Conservation (phyloP, 139 green algal species). For the Picochlorum costavermella region DNA sequence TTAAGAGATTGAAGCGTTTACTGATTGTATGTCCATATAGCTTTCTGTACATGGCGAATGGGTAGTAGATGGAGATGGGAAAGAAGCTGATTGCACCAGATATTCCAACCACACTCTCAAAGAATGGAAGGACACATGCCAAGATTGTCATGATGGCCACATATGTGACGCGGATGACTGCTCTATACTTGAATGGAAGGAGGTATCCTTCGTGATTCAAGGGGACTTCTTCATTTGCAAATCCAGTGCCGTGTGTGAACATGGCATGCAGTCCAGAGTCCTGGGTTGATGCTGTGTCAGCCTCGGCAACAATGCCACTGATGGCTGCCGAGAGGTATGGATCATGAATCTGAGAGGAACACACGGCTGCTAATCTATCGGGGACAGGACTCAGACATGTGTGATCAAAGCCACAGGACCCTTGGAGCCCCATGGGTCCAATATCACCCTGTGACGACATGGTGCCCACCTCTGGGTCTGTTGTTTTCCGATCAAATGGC, state of each 20-base stretch:
- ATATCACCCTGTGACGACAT: too few species aligned
- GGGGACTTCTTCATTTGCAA: slow-evolving; percentile 18
- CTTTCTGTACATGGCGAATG: slow-evolving; percentile 9
- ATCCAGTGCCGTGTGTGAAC: slow-evolving; percentile 12
- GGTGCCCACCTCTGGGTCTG: too few species aligned
- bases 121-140: slow-evolving; percentile 27
- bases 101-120: slow-evolving; percentile 13
- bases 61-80: slow-evolving; percentile 26
- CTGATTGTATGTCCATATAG: background rate
- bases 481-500: too few species aligned
- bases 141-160: slow-evolving; percentile 22
- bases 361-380: too few species aligned
- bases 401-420: too few species aligned
- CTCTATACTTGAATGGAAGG: background rate
- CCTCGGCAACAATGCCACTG: background rate
- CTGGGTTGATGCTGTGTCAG: background rate
- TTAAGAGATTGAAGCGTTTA: background rate
- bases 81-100: slow-evolving; percentile 27
- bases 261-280: background rate
- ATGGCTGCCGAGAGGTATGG: too few species aligned
- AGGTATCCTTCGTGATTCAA: slow-evolving; percentile 11
- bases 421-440: too few species aligned
- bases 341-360: too few species aligned
- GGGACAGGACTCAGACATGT: too few species aligned
- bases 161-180: slow-evolving; percentile 7